Percentiles rank a stretch among this genome's conserved stretches.
phyloP scores from a whole-genome alignment of 805 yeast genomes.

The Priceomyces carsonii region DNA sequence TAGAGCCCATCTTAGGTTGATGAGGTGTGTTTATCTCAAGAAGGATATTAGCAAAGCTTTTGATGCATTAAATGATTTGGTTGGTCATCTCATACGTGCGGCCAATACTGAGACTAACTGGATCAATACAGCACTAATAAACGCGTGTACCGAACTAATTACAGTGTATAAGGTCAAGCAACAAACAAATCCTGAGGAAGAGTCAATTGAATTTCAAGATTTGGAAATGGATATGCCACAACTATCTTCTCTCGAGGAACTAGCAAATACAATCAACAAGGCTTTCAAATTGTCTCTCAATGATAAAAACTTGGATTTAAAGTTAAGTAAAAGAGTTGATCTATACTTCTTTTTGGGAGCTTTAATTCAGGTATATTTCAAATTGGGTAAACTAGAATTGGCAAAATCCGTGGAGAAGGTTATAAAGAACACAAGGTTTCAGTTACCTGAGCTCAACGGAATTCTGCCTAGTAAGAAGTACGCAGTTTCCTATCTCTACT shows the following conservation, averaged over 20 bases:
- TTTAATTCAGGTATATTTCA: conserved; percentile 68
- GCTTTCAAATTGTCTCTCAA: conserved; percentile 77
- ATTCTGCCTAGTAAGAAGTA: conserved; percentile 38
- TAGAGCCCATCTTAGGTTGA: conserved; percentile 31
- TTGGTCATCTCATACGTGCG: conserved; percentile 49
- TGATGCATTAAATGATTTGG: conserved; percentile 38
- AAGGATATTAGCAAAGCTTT: conserved; percentile 36
- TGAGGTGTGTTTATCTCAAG: conserved; percentile 31
- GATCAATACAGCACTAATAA: conserved; percentile 48
- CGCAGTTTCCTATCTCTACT: conserved; percentile 64
- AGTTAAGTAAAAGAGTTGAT: conserved; percentile 55
- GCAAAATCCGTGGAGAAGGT: conserved; percentile 77
- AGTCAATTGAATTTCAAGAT: conserved; percentile 15
- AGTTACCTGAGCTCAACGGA: conserved; percentile 53
- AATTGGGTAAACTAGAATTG: conserved; percentile 64
- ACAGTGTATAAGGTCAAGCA: conserved; percentile 39
- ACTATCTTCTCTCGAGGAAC: conserved; percentile 43
- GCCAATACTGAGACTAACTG: conserved; percentile 56
- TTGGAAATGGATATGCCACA: conserved; percentile 22
- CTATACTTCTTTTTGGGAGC: conserved; percentile 71
- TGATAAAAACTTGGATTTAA: conserved; percentile 62
- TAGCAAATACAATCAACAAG: conserved; percentile 67
- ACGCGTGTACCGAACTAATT: conserved; percentile 40
- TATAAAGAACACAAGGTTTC: conserved; percentile 50
- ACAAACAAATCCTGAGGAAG: conserved; percentile 26